Evolutionary conservation across 2,329 filamentous ascomycete species (phyloP).

Genomic region (Metarhizium album): DNA sequence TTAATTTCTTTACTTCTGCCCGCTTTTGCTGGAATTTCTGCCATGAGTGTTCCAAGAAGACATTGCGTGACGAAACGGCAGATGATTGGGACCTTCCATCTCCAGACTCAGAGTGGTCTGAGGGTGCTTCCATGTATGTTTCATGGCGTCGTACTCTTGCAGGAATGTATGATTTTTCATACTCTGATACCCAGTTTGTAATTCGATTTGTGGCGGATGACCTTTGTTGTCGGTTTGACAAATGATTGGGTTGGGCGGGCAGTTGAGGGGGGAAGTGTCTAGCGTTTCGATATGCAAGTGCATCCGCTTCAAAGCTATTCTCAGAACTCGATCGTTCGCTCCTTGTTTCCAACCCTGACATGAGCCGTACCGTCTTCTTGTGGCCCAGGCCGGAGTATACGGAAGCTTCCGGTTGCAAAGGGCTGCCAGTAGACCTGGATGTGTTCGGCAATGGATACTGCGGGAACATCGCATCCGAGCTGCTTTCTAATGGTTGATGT

Average conservation of each 20-base stretch:
- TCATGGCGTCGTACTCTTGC: constrained; percentile 9
- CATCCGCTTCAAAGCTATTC: constrained; percentile 18
- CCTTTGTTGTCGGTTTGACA: constrained; percentile 14
- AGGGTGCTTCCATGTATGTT: constrained; percentile 1
- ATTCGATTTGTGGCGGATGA: constrained; percentile 22
- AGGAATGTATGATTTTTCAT: constrained; percentile 18
- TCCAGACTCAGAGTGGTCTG: constrained; percentile 7
- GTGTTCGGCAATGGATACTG: not conserved
- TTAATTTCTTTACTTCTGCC: constrained; percentile 17
- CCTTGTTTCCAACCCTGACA: constrained; percentile 3
- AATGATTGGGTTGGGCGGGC: constrained; percentile 15
- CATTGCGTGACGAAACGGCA: constrained; percentile 15
- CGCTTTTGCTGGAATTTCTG: constrained; percentile 24
- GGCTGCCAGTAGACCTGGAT: not conserved
- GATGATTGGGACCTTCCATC: not conserved
- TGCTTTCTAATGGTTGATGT: not conserved
- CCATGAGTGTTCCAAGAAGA: constrained; percentile 25
- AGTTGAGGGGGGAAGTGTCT: constrained; percentile 22
- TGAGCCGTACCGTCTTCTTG: not conserved
- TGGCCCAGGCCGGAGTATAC: not conserved
- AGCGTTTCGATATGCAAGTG: constrained; percentile 18
- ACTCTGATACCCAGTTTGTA: constrained; percentile 22
- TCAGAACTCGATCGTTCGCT: constrained; percentile 9
- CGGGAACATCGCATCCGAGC: not conserved
- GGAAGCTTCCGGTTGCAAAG: not conserved